Conservation (phyloP, 2,329 filamentous ascomycete species). For the Arthrinium phaeospermum region DNA sequence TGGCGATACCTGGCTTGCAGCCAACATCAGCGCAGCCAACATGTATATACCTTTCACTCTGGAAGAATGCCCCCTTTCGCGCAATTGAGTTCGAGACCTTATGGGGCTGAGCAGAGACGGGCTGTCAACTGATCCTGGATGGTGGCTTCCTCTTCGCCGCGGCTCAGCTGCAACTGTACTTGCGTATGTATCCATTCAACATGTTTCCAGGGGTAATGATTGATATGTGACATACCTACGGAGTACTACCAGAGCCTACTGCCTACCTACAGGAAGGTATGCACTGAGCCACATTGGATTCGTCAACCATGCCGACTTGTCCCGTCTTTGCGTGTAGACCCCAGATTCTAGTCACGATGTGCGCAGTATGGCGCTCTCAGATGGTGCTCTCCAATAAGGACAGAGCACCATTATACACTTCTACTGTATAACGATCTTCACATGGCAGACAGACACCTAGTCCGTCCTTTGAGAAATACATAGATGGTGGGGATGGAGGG, state of each 20-base stretch:
- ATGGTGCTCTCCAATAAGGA: neutral
- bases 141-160: neutral
- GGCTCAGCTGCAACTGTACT: neutral
- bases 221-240: no score
- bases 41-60: neutral
- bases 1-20: neutral
- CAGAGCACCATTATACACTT: neutral
- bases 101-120: neutral
- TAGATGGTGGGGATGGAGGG: neutral
- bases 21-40: neutral
- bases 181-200: neutral
- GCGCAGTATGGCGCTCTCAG: neutral
- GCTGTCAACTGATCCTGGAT: neutral
- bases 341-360: neutral
- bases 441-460: conserved; percentile 14
- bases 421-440: neutral
- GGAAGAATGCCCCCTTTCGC: neutral
- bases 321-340: neutral
- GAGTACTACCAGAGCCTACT: no score
- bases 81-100: conserved; percentile 6
- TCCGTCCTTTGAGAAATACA: neutral
- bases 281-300: neutral
- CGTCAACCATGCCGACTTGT: neutral
- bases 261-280: neutral
- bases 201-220: neutral